Evolutionary conservation across 108 stramenopile genomes (phyloP), one percentile per base, ranked within the genome.

Genomic region (Cyclotella cryptica): DNA sequence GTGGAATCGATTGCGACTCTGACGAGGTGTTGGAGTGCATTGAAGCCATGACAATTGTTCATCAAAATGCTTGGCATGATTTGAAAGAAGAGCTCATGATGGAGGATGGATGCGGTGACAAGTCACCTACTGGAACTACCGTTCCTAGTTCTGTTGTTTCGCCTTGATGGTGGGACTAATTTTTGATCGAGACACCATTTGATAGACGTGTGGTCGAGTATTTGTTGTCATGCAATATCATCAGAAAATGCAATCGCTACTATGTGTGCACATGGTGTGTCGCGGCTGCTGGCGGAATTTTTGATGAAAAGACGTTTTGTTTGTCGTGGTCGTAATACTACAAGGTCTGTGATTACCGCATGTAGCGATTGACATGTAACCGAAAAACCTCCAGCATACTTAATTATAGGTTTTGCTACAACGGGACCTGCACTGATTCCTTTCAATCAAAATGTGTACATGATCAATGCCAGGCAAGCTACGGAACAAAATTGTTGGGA

Each of bases 401-500:
- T 21, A 21, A 8, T 18, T 19, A 8, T 19, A 52, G 21, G 3
- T 4, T 52, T 41, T 10, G 24, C 22, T 24, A n/a, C 29, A 39
- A 30, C 12, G 60, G 0, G 14, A 61, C 11, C 29, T 61, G 35
- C 29, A 61, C 14, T 61, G 29, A 21, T 61, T 39, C n/a, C 60
- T 30, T 61, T 61, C 30, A 61, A 69, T 79, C 22, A 93, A 53
- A 29, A 93, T 88, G 54, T 91, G 92, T 12, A 83, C 84, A 66
- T 93, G 92, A 49, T 93, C 89, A 61, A 93, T 89, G 8, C 81
- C 92, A 11, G 92, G 92, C 35, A 93, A 77, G 43, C 81, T 58
- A 7, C 3, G n/a, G 15, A 49, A n/a, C n/a, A 17, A 49, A 58
- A 58, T 58, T 2, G 24, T 14, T 26, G 12, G 2, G 55, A 27